Conservation (phyloP, 495 filamentous ascomycete species). For the Pyrenula aspistea region DNA sequence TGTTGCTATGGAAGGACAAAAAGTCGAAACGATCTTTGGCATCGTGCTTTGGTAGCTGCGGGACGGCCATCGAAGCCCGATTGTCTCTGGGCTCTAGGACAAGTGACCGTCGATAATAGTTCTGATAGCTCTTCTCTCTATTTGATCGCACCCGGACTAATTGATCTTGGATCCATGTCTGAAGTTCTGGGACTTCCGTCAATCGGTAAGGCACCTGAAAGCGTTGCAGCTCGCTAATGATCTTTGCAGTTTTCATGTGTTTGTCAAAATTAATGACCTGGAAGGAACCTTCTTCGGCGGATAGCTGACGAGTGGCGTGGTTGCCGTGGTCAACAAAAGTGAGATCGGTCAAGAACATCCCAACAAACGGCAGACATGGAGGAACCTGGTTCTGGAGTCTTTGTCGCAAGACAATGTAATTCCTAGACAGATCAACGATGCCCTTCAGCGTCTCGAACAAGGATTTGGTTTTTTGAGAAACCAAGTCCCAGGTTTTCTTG, state of each 20-base stretch:
- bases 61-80: background rate
- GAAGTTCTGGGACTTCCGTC: slow-evolving; percentile 73
- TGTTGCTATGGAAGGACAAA: background rate
- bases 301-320: slow-evolving; percentile 42
- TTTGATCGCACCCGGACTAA: slow-evolving; percentile 68
- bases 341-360: slow-evolving; percentile 83
- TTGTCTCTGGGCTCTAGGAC: slow-evolving; percentile 73
- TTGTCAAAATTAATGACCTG: slow-evolving; percentile 98
- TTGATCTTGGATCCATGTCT: slow-evolving; percentile 85
- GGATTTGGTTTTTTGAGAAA: slow-evolving; percentile 75
- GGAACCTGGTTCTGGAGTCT: slow-evolving; percentile 80
- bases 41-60: background rate
- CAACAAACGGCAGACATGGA: slow-evolving; percentile 92
- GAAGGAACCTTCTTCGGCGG: slow-evolving; percentile 44
- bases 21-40: background rate
- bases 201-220: slow-evolving; percentile 95
- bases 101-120: slow-evolving; percentile 73
- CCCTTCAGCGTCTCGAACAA: slow-evolving; percentile 64
- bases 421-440: slow-evolving; percentile 79
- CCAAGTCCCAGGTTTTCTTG: slow-evolving; percentile 83
- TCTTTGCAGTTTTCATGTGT: slow-evolving; percentile 83
- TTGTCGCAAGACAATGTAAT: slow-evolving; percentile 82
- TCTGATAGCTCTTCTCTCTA: slow-evolving; percentile 68
- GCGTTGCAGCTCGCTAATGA: slow-evolving; percentile 89
- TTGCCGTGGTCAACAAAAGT: slow-evolving; percentile 83